Percentiles rank a stretch among this genome's conserved stretches.
phyloP scores from a whole-genome alignment of 768 basidiomycete species.

The Trichaptum fuscoviolaceum region DNA sequence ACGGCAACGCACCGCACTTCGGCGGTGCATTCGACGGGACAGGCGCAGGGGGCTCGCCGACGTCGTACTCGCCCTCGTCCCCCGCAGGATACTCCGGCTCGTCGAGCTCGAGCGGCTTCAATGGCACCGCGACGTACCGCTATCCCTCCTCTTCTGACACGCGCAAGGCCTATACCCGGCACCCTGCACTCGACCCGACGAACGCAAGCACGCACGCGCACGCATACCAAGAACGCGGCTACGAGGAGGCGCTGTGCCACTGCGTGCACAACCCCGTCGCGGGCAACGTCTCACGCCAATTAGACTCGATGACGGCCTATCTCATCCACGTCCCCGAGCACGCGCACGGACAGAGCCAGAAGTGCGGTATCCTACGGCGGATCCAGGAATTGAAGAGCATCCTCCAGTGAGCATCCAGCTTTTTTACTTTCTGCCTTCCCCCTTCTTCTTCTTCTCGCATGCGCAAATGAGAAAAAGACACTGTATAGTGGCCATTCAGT shows the following conservation, averaged over 20 bases:
- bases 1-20: constrained; percentile 11
- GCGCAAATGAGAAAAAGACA: neutral
- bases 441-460: neutral
- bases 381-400: neutral
- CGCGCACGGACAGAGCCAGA: neutral
- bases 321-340: neutral
- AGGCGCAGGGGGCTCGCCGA: constrained; percentile 14
- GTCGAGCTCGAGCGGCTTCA: constrained; percentile 1
- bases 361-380: neutral
- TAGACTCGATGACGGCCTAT: neutral
- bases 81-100: constrained; percentile 4
- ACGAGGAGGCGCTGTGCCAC: neutral
- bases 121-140: constrained; percentile 2
- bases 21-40: constrained; percentile 9
- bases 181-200: constrained; percentile 10
- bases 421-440: neutral
- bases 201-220: constrained; percentile 9
- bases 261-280: neutral
- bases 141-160: neutral
- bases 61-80: constrained; percentile 17
- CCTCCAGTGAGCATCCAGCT: neutral
- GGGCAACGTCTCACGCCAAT: neutral
- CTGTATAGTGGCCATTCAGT: no score
- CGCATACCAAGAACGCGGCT: constrained; percentile 44
- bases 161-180: neutral